These are phyloP conservation scores for Euphorbia celastroides DNA, from an alignment of 441 rosid species.

Conservation along the genomic window DNA sequence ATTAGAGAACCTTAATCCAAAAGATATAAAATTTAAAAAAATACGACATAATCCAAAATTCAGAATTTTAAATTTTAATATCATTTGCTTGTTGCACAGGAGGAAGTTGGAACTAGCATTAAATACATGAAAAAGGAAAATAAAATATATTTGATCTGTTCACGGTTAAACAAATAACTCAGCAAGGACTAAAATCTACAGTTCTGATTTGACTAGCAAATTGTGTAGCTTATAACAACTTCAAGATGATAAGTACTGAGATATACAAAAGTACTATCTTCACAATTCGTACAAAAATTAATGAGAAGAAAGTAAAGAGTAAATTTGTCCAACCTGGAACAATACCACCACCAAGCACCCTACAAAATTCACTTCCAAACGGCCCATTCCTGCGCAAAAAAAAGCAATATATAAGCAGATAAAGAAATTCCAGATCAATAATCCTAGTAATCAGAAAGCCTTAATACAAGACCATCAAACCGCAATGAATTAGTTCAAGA, in stretches of 20 bases:
- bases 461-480: neutral
- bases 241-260: constrained; percentile 1
- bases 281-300: neutral
- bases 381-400: constrained; percentile 50
- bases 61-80: neutral
- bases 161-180: neutral
- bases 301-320: constrained; percentile 3
- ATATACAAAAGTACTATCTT: constrained; percentile 4
- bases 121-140: neutral
- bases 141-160: constrained; percentile 15
- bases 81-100: neutral
- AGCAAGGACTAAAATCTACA: neutral
- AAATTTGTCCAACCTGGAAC: constrained; percentile 65
- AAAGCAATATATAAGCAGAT: constrained; percentile 11
- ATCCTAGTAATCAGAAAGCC: neutral
- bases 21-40: neutral
- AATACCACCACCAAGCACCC: constrained; percentile 97
- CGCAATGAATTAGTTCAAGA: neutral
- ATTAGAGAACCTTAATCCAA: constrained; percentile 55
- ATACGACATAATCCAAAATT: neutral
- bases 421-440: neutral
- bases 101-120: constrained; percentile 2
- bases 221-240: constrained; percentile 3
- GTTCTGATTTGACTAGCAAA: neutral
- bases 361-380: constrained; percentile 75